phyloP scores from a whole-genome alignment of 306 rosid species.

The Quercus cerris region DNA sequence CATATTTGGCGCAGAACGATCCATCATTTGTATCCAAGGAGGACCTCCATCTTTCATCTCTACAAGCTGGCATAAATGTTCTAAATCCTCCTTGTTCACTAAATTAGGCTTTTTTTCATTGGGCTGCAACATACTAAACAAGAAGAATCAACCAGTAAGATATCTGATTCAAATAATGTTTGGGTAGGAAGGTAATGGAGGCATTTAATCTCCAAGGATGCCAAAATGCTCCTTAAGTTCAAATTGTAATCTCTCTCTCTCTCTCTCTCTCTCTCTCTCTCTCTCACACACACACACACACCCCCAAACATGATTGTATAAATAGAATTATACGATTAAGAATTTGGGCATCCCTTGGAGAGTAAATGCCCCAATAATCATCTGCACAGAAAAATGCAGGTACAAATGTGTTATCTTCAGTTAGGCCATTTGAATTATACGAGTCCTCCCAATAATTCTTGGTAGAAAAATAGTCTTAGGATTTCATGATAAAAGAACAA shows the following conservation, averaged over 20 bases:
- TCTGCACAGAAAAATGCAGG: no score
- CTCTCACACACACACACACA: no score
- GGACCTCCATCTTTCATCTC: slow-evolving; percentile 63
- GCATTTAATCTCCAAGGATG: no score
- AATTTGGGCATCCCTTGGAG: neutral
- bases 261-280: neutral
- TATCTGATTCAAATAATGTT: neutral
- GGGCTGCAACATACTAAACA: slow-evolving; percentile 8
- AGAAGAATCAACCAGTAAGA: slow-evolving; percentile 1
- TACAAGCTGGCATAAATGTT: slow-evolving; percentile 39
- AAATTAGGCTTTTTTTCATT: slow-evolving; percentile 15
- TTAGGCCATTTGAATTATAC: neutral
- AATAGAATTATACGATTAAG: neutral
- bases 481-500: neutral
- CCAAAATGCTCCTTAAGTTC: no score
- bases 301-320: neutral
- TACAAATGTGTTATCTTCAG: neutral
- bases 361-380: neutral
- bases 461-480: neutral
- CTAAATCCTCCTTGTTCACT: slow-evolving; percentile 33
- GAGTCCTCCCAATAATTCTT: neutral
- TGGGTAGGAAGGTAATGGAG: no score
- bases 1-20: slow-evolving; percentile 49
- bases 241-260: neutral
- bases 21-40: slow-evolving; percentile 59